These are phyloP conservation scores for Amanita inopinata DNA, from an alignment of 768 basidiomycete genomes.

Conservation along the genomic window DNA sequence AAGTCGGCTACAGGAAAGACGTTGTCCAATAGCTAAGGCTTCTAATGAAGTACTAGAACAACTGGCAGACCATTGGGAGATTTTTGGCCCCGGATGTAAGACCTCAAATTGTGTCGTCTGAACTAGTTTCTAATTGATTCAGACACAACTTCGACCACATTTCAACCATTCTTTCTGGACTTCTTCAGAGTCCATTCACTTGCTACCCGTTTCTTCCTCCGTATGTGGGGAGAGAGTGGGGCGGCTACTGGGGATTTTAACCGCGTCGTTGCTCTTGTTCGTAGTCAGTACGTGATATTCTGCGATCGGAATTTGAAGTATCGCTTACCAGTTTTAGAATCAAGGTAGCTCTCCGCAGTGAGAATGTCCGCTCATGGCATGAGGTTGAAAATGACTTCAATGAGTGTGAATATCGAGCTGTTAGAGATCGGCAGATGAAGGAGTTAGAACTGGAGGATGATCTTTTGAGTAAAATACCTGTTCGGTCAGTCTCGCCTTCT, in stretches of 20 bases:
- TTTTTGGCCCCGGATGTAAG: conserved; percentile 79
- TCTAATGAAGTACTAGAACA: conserved; percentile 83
- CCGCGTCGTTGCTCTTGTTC: conserved; percentile 67
- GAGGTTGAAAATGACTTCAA: conserved; percentile 75
- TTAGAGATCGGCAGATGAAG: conserved; percentile 83
- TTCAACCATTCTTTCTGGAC: conserved; percentile 83
- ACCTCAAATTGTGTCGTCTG: conserved; percentile 13
- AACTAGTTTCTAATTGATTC: conserved; percentile 9
- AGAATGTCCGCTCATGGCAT: conserved; percentile 73
- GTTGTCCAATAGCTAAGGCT: conserved; percentile 76
- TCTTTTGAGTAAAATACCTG: conserved; percentile 73
- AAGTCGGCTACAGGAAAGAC: conserved; percentile 58
- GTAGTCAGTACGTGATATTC: conserved; percentile 63
- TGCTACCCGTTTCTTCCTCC: conserved; percentile 80
- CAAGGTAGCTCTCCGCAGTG: conserved; percentile 64
- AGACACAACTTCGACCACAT: conserved; percentile 76
- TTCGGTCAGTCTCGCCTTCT: conserved; percentile 40
- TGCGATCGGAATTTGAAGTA: conserved; percentile 1
- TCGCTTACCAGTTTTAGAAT: conserved; percentile 35
- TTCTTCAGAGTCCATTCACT: conserved; percentile 73
- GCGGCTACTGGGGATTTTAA: conserved; percentile 69
- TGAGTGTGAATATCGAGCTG: conserved; percentile 76
- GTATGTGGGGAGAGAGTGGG: conserved; percentile 87
- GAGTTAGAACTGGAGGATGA: conserved; percentile 87
- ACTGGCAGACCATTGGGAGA: conserved; percentile 76